Evolutionary conservation across 202 grass and related monocot genomes (phyloP).

Genomic region (Zizania palustris): DNA sequence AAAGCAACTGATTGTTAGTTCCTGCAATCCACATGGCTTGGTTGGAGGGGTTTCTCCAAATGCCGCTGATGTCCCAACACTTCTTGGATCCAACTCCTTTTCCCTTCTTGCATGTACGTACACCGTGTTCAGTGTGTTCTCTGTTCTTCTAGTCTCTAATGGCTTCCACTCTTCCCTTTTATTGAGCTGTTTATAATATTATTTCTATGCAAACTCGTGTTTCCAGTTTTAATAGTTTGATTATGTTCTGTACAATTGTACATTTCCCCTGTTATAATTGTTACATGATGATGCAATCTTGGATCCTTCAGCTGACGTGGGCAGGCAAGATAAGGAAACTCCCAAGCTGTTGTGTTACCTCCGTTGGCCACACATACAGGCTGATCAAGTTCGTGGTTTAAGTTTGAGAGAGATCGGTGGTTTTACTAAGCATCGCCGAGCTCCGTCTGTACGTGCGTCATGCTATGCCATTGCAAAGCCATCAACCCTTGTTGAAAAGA

Average conservation of each 20-base stretch:
- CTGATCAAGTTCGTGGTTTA: conserved; percentile 90
- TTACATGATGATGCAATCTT: conserved; percentile 12
- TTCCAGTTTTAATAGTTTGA: conserved; percentile 26
- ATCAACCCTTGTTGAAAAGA: conserved; percentile 93
- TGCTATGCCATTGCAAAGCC: conserved; percentile 98
- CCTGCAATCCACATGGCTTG: conserved; percentile 59
- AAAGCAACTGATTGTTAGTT: conserved; percentile 87
- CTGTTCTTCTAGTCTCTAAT: conserved; percentile 12
- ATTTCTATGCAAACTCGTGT: conserved; percentile 12
- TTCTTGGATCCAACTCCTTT: conserved; percentile 85
- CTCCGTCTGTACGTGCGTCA: conserved; percentile 87
- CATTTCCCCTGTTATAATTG: conserved; percentile 19
- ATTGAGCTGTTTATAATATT: conserved; percentile 26
- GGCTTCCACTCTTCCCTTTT: neutral
- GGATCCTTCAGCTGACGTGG: conserved; percentile 68
- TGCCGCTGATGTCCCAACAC: conserved; percentile 86
- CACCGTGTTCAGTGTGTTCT: too few species aligned
- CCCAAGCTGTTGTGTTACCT: conserved; percentile 66
- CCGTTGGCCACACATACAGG: conserved; percentile 94
- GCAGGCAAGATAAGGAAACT: conserved; percentile 52
- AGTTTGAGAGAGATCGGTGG: conserved; percentile 96
- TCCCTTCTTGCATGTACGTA: conserved; percentile 86
- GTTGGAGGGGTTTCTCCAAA: conserved; percentile 56
- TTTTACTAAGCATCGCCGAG: conserved; percentile 84
- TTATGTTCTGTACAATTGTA: neutral